Base-by-base conservation (phyloP, 2,329 filamentous ascomycete genomes). In the Colletotrichum sp. region DNA sequence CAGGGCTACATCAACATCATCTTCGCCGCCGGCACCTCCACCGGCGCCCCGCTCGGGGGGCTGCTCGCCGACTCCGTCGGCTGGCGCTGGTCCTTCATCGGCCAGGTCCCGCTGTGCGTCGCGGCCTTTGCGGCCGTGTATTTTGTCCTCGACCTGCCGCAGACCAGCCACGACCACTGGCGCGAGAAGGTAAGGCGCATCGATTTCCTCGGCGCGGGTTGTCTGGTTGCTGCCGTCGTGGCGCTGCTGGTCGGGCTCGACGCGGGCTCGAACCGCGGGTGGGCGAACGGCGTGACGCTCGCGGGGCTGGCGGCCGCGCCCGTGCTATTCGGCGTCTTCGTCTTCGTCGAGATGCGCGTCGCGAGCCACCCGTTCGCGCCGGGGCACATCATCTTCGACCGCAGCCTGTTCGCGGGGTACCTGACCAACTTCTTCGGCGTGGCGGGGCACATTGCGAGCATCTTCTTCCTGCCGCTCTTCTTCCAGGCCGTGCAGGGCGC, bases 401-500 rank as follows among this genome's bases (percentile, higher is more conserved):
- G 88, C 8, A 89, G 89, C 8, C 87, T 96, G 32, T 88, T 95
- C 66, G 91, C 93, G 4, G 91, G 90, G 81, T 96, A 94, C 79
- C 83, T 92, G 2, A 91, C 91, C 82, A 95, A 95, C 82, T 94
- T 95, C 85, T 95, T 95, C 82, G 88, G 90, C 68, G 90, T 94
- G 69, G 91, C 88, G 2, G 92, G 90, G 16, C 85, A 88, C 76
- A 85, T 87, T 80, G 89, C 90, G 0, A 85, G 89, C 2, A 78
- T 94, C 6, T 96, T 95, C 86, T 95, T 94, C 84, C 86, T 95
- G n/a, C 94, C 94, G 2, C 86, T 96, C 3, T 95, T 94, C 84
- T 95, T 94, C 84, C 95, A 96, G 83, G 94, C 93, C 7, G 92
- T 93, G 1, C 87, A 93, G 66, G 91, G 91, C 7, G 85, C 92